Conservation (phyloP, 345 rosid genomes). For the Gossypium thurberi region DNA sequence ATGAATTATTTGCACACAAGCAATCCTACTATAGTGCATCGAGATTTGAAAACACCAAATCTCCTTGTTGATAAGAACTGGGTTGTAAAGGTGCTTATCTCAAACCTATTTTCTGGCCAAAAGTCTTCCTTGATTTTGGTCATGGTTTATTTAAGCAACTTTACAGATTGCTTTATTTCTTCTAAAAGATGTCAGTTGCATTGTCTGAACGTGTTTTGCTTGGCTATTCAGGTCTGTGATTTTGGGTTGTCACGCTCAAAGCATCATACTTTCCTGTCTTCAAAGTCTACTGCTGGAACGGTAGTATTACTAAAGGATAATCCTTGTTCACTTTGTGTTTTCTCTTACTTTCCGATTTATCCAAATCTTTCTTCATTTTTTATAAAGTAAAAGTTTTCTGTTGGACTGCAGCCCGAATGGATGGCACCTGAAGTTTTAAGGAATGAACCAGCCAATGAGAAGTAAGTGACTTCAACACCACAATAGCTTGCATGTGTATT, state of each 20-base stretch:
- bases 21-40: conserved; percentile 90
- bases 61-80: conserved; percentile 95
- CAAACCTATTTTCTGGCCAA: neutral
- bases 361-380: neutral
- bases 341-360: neutral
- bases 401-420: conserved; percentile 87
- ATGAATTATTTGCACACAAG: conserved; percentile 96
- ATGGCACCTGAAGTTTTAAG: conserved; percentile 99
- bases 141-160: neutral
- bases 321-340: neutral
- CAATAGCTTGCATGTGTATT: neutral
- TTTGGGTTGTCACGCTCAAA: conserved; percentile 93
- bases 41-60: conserved; percentile 95
- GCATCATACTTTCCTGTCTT: conserved; percentile 85
- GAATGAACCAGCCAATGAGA: conserved; percentile 94
- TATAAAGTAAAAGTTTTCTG: conserved; percentile 7
- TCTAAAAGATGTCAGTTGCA: neutral
- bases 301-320: conserved; percentile 29
- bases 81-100: conserved; percentile 74
- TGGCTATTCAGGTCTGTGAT: conserved; percentile 64
- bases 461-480: conserved; percentile 43
- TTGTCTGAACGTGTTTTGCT: conserved; percentile 9
- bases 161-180: neutral
- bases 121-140: neutral
- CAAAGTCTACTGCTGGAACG: conserved; percentile 98